These are phyloP conservation scores for Solanum pinnatisectum DNA, from an alignment of 257 asterid genomes.

Conservation along the genomic window DNA sequence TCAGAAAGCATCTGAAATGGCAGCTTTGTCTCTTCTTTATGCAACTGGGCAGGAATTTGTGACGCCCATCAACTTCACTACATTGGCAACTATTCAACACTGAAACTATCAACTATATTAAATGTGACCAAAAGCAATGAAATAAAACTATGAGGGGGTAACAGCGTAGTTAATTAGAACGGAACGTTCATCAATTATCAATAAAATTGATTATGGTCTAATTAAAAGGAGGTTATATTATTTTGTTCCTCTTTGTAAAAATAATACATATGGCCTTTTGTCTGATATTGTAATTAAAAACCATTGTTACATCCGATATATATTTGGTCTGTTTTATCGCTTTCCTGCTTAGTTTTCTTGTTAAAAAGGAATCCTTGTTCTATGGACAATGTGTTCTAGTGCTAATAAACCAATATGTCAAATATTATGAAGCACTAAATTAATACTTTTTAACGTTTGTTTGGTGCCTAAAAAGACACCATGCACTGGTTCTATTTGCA, in stretches of 20 bases:
- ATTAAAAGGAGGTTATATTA: background rate
- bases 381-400: background rate
- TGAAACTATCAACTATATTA: background rate
- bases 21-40: conserved; percentile 19
- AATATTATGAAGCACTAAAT: background rate
- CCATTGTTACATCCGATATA: background rate
- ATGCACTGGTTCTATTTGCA: background rate
- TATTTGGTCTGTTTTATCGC: background rate
- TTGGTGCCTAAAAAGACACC: background rate
- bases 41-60: conserved; percentile 5
- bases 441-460: background rate
- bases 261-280: background rate
- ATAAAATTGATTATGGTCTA: background rate
- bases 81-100: conserved; percentile 4
- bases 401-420: background rate
- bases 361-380: background rate
- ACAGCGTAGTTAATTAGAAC: background rate
- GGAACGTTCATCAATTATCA: background rate
- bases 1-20: conserved; percentile 24
- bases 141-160: background rate
- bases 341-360: background rate
- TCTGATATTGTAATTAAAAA: background rate
- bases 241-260: background rate
- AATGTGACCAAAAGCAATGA: background rate
- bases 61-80: conserved; percentile 17